A percentile compares a stretch with the other conserved stretches of the same genome.
Conservation (phyloP, 495 filamentous ascomycete species). For the Lophiotrema nucula region DNA sequence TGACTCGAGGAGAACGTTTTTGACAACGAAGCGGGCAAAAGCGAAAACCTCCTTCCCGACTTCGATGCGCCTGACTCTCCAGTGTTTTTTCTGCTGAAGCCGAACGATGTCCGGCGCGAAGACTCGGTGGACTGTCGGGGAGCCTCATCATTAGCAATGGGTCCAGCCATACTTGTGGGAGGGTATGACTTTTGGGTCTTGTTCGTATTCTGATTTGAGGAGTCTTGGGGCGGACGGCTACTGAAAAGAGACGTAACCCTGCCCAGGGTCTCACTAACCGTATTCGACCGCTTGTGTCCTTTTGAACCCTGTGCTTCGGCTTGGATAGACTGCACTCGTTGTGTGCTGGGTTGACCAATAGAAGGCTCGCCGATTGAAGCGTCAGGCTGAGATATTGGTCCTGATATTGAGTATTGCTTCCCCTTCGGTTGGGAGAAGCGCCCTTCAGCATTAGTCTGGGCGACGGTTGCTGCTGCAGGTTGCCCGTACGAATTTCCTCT, state of each 20-base stretch:
- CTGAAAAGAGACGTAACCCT: constrained; percentile 32
- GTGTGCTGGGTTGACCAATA: constrained; percentile 30
- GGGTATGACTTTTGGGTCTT: constrained; percentile 51
- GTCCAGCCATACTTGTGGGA: constrained; percentile 51
- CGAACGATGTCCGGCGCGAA: constrained; percentile 71
- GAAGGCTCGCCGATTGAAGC: constrained; percentile 18
- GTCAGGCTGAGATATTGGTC: constrained; percentile 47
- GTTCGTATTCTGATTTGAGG: constrained; percentile 39
- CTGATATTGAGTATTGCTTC: constrained; percentile 75
- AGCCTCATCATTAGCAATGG: constrained; percentile 74
- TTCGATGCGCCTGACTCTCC: constrained; percentile 55
- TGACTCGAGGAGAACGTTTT: constrained; percentile 42
- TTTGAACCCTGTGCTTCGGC: constrained; percentile 6
- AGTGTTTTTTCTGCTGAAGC: constrained; percentile 66
- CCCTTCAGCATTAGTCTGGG: constrained; percentile 86
- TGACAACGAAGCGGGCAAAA: constrained; percentile 76
- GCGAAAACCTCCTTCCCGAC: constrained; percentile 64
- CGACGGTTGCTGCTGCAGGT: constrained; percentile 82
- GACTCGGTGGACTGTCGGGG: constrained; percentile 79
- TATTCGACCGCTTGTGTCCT: constrained; percentile 33
- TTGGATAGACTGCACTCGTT: constrained; percentile 16
- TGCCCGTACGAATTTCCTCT: constrained; percentile 82
- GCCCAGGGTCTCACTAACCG: constrained; percentile 33
- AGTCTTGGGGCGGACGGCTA: constrained; percentile 20
- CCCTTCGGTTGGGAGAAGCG: constrained; percentile 80